Conservation (phyloP, 768 basidiomycete genomes). For the Lentinus brumalis region DNA sequence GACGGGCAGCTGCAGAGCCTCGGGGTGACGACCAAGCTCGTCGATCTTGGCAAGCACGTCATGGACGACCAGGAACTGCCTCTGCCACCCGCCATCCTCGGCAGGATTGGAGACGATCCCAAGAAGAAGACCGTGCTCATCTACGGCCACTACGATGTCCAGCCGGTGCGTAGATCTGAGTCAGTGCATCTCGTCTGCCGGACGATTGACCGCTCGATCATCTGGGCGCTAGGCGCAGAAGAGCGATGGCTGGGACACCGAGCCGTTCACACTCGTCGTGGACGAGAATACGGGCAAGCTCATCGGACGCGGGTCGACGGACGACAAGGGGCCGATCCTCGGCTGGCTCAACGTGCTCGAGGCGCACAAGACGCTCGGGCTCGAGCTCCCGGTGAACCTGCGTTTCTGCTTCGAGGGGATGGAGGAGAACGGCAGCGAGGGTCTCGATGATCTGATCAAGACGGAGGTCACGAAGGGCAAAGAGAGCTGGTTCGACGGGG, state of each 20-base stretch:
- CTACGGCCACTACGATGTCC: constrained; percentile 96
- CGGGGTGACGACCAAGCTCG: constrained; percentile 74
- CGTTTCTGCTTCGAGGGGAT: constrained; percentile 95
- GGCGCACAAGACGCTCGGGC: constrained; percentile 68
- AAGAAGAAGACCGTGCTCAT: constrained; percentile 92
- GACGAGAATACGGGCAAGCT: constrained; percentile 58
- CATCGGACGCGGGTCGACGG: constrained; percentile 84
- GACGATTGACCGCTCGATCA: neutral
- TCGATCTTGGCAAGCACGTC: constrained; percentile 75
- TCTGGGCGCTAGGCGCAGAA: constrained; percentile 36
- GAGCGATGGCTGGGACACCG: constrained; percentile 85
- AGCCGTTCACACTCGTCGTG: constrained; percentile 75
- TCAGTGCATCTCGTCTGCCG: neutral
- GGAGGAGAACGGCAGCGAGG: constrained; percentile 94
- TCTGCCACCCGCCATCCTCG: constrained; percentile 85
- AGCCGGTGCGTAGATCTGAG: constrained; percentile 59
- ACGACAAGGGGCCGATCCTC: constrained; percentile 89
- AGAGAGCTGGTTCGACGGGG: constrained; percentile 78
- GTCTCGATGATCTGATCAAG: constrained; percentile 84
- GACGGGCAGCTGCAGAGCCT: constrained; percentile 70
- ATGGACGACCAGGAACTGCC: constrained; percentile 71
- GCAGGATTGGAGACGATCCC: constrained; percentile 77
- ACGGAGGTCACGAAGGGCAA: constrained; percentile 68
- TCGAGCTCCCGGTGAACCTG: constrained; percentile 85
- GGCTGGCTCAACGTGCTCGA: constrained; percentile 92